Conservation (phyloP, 2,329 filamentous ascomycete species). For the Ceratocystis papillata region DNA sequence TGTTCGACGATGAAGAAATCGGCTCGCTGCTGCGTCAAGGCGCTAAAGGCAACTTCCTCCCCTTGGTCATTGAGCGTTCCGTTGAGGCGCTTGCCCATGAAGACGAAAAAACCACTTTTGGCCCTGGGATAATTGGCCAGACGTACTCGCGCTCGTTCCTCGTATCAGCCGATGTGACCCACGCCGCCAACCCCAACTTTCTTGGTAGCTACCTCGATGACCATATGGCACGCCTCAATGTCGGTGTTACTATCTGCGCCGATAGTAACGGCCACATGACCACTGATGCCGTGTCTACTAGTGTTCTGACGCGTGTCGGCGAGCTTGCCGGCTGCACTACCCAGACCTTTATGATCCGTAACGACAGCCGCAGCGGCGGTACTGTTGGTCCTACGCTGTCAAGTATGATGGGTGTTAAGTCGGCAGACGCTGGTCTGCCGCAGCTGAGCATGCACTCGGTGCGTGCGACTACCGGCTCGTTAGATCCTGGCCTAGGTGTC, state of each 20-base stretch:
- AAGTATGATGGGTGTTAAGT: constrained; percentile 65
- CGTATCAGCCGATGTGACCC: constrained; percentile 83
- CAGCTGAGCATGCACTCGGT: constrained; percentile 94
- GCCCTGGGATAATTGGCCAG: constrained; percentile 57
- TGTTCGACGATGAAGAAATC: constrained; percentile 96
- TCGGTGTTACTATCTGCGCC: constrained; percentile 67
- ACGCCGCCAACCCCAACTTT: constrained; percentile 94
- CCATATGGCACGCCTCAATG: constrained; percentile 79
- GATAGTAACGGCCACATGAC: constrained; percentile 96
- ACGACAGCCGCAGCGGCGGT: constrained; percentile 78
- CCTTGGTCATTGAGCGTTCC: constrained; percentile 67
- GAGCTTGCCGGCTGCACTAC: constrained; percentile 59
- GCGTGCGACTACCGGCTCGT: constrained; percentile 70
- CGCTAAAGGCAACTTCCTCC: constrained; percentile 79
- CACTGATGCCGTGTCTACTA: constrained; percentile 75
- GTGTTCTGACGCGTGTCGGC: constrained; percentile 68
- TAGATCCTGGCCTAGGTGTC: constrained; percentile 81
- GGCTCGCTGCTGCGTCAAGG: constrained; percentile 84
- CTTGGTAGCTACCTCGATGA: constrained; percentile 68
- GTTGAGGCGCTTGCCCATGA: constrained; percentile 55
- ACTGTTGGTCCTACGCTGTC: constrained; percentile 92
- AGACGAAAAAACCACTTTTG: constrained; percentile 33
- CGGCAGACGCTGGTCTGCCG: constrained; percentile 79
- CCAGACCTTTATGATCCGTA: constrained; percentile 90
- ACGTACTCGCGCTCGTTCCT: constrained; percentile 90